A percentile compares a stretch with the other conserved stretches of the same genome.
Evolutionary conservation across 163 green algal species (phyloP).

Genomic region (Scenedesmus sp.): DNA sequence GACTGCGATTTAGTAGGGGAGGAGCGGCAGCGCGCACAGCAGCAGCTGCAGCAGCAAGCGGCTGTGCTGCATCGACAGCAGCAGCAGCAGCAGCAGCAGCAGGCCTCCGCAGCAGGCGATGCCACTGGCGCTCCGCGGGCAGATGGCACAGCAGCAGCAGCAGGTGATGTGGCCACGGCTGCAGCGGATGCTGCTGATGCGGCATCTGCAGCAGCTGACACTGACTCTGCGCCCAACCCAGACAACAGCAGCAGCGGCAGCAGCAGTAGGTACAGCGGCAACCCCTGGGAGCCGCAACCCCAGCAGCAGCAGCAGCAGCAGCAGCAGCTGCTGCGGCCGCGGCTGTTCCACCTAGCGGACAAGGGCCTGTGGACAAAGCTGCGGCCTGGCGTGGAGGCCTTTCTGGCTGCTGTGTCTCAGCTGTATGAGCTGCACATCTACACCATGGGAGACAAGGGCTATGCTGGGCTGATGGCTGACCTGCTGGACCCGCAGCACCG

Average conservation of each 20-base stretch:
- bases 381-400: constrained; percentile 70
- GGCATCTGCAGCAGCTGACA: not conserved
- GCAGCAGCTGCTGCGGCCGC: not conserved
- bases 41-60: constrained; percentile 8
- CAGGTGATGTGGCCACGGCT: not conserved
- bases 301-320: constrained; percentile 9
- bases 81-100: constrained; percentile 24
- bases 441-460: constrained; percentile 92
- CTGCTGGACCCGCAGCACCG: constrained; percentile 77
- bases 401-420: constrained; percentile 45
- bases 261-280: not conserved
- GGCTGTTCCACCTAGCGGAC: constrained; percentile 49
- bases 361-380: constrained; percentile 95
- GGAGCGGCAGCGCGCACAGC: constrained; percentile 22
- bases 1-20: constrained; percentile 27
- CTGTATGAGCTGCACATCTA: constrained; percentile 93
- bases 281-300: not conserved
- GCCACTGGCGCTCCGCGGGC: not conserved
- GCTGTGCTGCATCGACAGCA: not conserved
- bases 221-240: not conserved
- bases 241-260: constrained; percentile 26
- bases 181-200: constrained; percentile 3
- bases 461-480: constrained; percentile 66
- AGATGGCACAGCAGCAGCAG: not conserved
- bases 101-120: not conserved